Evolutionary conservation across 345 rosid species (phyloP).

Genomic region (Geranium rotundifolium): DNA sequence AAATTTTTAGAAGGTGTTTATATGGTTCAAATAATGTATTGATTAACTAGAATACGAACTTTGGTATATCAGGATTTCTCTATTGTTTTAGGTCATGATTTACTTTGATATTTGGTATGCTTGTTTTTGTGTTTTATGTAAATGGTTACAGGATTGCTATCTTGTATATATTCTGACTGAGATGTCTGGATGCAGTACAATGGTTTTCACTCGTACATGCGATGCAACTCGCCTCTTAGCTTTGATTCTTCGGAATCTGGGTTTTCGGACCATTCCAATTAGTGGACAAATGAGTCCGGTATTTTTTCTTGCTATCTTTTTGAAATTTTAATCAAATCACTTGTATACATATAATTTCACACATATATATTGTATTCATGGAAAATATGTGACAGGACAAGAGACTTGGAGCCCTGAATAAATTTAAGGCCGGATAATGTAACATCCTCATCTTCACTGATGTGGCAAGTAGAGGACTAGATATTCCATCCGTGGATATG

Average conservation of each 20-base stretch:
- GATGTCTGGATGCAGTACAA: conserved; percentile 63
- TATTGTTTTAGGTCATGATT: background rate
- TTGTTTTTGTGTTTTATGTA: conserved; percentile 3
- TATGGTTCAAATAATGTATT: no score
- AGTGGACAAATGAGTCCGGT: conserved; percentile 98
- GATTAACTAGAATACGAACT: no score
- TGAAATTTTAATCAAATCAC: no score
- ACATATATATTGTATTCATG: no score
- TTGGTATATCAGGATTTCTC: background rate
- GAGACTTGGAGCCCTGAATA: conserved; percentile 88
- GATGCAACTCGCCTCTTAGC: conserved; percentile 75
- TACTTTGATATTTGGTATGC: background rate
- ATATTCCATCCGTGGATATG: conserved; percentile 86
- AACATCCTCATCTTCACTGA: conserved; percentile 88
- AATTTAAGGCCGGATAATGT: conserved; percentile 91
- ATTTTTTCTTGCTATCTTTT: background rate
- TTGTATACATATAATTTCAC: background rate
- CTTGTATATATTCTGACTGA: conserved; percentile 70
- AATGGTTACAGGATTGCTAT: conserved; percentile 68
- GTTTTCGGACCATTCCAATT: conserved; percentile 83
- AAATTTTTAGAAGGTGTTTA: no score
- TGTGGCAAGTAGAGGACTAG: conserved; percentile 97
- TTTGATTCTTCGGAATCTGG: conserved; percentile 71
- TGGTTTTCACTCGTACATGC: conserved; percentile 96
- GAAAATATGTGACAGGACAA: conserved; percentile 41